Base-by-base conservation (phyloP, 352 stramenopile species). In the Phytopythium ostracodes region DNA sequence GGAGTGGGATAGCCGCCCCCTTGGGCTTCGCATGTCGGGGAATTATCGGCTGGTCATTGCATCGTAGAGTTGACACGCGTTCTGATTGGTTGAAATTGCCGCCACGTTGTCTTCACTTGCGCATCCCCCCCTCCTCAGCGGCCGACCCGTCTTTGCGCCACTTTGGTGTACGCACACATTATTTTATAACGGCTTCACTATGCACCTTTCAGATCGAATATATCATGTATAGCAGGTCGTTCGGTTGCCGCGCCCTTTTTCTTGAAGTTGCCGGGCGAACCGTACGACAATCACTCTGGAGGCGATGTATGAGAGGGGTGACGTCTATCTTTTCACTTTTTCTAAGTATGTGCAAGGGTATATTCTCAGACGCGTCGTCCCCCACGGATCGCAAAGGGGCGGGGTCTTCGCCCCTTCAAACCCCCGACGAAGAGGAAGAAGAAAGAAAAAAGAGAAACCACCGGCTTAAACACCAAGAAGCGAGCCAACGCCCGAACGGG, bases 191-290 rank as follows among this genome's bases (percentile, higher is more conserved):
- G 33, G 33, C 3, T 14, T 38, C 33, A 38, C 33, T 38, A 38
- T 36, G 14, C 7, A 14, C 33, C 33, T 38, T 10, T 11, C 1
- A 38, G 10, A 38, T 15, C 10, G 14, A 17, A 22, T 25, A 43
- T 56, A 14, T 42, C 38, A 8, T 40, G 9, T 44, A 27, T n/a
- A n/a, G 14, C 33, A 38, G 33, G 33, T 38, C 33, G 7, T 15
- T 38, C 33, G 33, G 33, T 38, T 38, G 33, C 33, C 33, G 29
- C 29, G 29, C 33, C 12, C 18, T 56, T 51, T 60, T 24, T 50
- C 55, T 60, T 60, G 33, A 60, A 60, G 55, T 60, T 60, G 55
- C 55, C 15, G 22, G 17, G 6, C 12, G 38, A 44, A 44, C 11
- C 22, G 29, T 4, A 4, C 6, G 51, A 36, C 51, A n/a, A 38